These are phyloP conservation scores for Lipomyces kockii DNA, from an alignment of 805 yeast species.

Conservation along the genomic window DNA sequence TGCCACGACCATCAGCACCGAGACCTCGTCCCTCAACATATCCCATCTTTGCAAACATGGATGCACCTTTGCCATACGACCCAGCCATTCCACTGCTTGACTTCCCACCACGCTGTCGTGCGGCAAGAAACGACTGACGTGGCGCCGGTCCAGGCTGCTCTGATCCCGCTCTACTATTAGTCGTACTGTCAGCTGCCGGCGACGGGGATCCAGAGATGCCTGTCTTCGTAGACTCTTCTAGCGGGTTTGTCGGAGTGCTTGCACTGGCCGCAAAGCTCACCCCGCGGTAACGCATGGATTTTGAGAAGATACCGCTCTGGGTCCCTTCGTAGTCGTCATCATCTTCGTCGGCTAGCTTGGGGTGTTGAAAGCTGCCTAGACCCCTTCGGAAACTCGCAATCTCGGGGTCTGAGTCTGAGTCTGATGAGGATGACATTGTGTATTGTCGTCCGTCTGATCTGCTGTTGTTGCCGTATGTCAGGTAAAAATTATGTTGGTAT, in stretches of 20 bases:
- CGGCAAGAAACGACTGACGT: conserved; percentile 16
- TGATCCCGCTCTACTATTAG: background rate
- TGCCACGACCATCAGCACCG: conserved; percentile 76
- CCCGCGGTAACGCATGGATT: conserved; percentile 32
- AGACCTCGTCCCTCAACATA: conserved; percentile 81
- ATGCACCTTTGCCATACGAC: conserved; percentile 76
- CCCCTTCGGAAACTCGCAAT: conserved; percentile 7
- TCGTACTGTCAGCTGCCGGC: background rate
- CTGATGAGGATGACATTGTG: conserved; percentile 25
- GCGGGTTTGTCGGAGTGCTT: conserved; percentile 20
- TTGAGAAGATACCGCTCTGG: background rate
- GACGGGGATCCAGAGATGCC: background rate
- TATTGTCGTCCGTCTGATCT: background rate
- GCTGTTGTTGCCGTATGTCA: background rate
- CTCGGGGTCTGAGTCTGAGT: conserved; percentile 27
- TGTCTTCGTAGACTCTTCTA: conserved; percentile 8
- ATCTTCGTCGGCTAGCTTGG: conserved; percentile 7
- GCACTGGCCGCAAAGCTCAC: conserved; percentile 30
- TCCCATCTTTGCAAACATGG: conserved; percentile 81
- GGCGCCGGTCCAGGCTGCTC: background rate
- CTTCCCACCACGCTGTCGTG: conserved; percentile 11
- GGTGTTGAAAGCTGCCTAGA: conserved; percentile 17
- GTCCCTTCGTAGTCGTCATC: conserved; percentile 8
- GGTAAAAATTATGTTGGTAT: too few relatives aligned
- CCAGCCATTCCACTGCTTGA: background rate